Evolutionary conservation across 805 yeast genomes (phyloP), one percentile per base, ranked within the genome.

Genomic region (Candida incommunis): DNA sequence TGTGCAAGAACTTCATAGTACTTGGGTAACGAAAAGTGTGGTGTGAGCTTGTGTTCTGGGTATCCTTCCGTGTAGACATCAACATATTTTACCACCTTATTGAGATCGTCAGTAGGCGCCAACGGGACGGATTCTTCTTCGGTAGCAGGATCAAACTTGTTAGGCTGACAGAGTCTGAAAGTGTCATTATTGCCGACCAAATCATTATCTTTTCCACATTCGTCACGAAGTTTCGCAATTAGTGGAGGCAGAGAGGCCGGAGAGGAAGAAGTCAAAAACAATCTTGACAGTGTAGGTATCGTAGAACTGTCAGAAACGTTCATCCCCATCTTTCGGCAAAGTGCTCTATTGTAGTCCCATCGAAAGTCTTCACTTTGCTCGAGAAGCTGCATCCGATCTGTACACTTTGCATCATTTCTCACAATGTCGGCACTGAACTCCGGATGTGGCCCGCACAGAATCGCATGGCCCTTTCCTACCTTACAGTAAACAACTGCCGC

Each of bases 391-490:
- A 18, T 18, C 37, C 75, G 60, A 2, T 77, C 64, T 0, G 53
- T 45, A 4, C 54, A 50, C 42, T 64, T 62, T 16, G 65, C 58
- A 41, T 49, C 61, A 41, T 46, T 48, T 0, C 62, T 62, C 48
- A 72, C 63, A 50, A 78, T 53, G 15, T 72, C 64, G 15, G 62
- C 58, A 0, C 86, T 80, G 57, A 79, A 87, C 61, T 92, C 99
- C 0, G 96, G 95, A 62, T 92, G 98, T 0, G 85, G 74, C 0
- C 97, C 97, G 13, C 82, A 70, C 11, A 92, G 68, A 7, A 92
- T 62, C 0, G 80, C 95, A 29, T 64, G 65, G 2, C 98, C 98
- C 31, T 72, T 65, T 1, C 94, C 96, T 2, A 76, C 74, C 7
- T 67, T 65, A 53, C 85, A 75, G 47, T 71, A 62, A 2, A 92